Evolutionary conservation across 1,284 basidiomycete species (phyloP).

Genomic region (Irpex lacteus): DNA sequence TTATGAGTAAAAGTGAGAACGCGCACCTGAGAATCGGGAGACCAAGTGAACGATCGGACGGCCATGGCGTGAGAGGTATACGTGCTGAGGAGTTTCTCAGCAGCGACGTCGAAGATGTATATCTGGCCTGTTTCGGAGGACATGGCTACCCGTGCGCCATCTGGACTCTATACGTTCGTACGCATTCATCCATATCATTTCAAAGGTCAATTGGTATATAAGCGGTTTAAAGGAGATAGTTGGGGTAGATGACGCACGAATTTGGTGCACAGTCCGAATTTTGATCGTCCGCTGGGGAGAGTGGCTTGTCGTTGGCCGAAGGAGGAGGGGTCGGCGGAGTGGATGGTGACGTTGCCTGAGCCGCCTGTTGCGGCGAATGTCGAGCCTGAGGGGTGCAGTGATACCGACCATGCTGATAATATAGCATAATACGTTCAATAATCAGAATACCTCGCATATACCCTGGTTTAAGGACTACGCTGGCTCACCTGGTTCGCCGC

Average conservation of each 20-base stretch:
- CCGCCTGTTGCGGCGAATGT: conserved; percentile 80
- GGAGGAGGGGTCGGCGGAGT: conserved; percentile 54
- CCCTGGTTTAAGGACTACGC: neutral
- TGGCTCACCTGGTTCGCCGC: conserved; percentile 70
- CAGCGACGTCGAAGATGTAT: conserved; percentile 75
- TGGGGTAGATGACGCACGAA: conserved; percentile 53
- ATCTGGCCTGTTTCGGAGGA: conserved; percentile 81
- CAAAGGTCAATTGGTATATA: neutral
- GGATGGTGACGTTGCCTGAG: conserved; percentile 69
- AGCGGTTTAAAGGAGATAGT: neutral
- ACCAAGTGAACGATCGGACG: conserved; percentile 82
- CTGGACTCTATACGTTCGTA: conserved; percentile 64
- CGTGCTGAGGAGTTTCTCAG: conserved; percentile 58
- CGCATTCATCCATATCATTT: no score
- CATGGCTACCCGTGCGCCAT: conserved; percentile 76
- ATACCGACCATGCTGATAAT: conserved; percentile 71
- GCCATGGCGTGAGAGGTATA: conserved; percentile 86
- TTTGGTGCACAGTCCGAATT: conserved; percentile 78
- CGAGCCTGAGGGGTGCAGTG: conserved; percentile 67
- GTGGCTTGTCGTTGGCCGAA: conserved; percentile 61
- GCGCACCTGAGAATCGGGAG: conserved; percentile 66
- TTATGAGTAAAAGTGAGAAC: neutral
- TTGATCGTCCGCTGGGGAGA: conserved; percentile 68
- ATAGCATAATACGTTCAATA: neutral
- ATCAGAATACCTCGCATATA: neutral